Base-by-base conservation (phyloP, 1,284 basidiomycete genomes). In the Hypsizygus ulmarius region DNA sequence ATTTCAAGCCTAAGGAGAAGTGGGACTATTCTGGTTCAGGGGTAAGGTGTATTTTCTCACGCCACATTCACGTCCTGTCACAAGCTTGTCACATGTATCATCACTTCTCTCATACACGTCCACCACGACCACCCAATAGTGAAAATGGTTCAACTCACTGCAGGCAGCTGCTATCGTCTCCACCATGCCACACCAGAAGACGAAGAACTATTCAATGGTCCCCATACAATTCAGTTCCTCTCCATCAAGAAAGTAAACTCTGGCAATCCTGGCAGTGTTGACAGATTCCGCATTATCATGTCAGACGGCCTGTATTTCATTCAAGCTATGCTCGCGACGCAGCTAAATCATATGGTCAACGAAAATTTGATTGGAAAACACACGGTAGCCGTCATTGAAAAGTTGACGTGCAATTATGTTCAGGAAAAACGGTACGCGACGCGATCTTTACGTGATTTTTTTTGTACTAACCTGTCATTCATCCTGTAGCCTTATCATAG, bases 261-360 rank as follows among this genome's bases (percentile, higher is more conserved):
- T 59, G 68, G 63, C 64, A 71, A 59, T 28, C 37, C 56, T 18
- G 52, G 56, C 53, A 68, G 65, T 19, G 56, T 72, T 34, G 84
- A 87, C 59, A 74, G 87, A 52, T 85, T 79, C 66, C 81, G 87
- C 50, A 75, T 88, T 49, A 85, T 90, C 59, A 69, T 90, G 28
- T 89, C 87, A 1, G 94, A 97, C 65, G 92, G 94, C 38, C 70
- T 75, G 28, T 70, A 90, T 60, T 95, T 90, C 63, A 75, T 90
- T 44, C 94, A 96, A 67, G 86, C 90, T 27, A 98, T 99, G 97
- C 77, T 99, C 33, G 92, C 93, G 3, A 97, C 95, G 0, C 90
- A 94, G 64, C 78, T 95, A 44, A 97, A 97, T 61, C 60, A 77
- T 14, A 69, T 92, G 53, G 84, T 97, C 28, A 77, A 86, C 18